Conservation (phyloP, 305 asterid species). For the Coffea humblotiana region DNA sequence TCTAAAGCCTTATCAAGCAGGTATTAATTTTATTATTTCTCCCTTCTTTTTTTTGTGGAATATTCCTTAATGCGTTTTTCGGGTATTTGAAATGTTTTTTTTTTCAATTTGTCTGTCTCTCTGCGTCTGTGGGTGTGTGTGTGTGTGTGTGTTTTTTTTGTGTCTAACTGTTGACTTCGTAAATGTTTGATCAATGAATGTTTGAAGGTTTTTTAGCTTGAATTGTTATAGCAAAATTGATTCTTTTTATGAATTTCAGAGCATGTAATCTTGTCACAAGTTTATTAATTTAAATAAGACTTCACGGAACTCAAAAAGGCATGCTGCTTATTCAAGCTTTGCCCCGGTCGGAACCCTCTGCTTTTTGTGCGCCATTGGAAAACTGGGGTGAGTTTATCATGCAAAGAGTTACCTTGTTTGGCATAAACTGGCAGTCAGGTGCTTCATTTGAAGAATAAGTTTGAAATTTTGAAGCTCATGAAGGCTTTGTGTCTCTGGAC, state of each 20-base stretch:
- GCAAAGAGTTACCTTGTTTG: neutral
- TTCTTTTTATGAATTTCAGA: neutral
- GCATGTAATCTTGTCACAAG: neutral
- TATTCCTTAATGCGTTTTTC: neutral
- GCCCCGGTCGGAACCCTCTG: neutral
- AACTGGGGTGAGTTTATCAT: neutral
- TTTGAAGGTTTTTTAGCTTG: neutral
- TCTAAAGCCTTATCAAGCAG: neutral
- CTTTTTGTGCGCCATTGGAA: neutral
- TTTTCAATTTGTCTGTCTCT: too few relatives aligned
- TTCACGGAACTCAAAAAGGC: neutral
- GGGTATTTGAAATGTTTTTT: neutral
- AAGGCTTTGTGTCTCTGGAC: neutral
- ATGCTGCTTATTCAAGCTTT: neutral
- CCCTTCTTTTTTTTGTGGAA: neutral
- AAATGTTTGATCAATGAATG: neutral
- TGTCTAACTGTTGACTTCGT: slow-evolving; percentile 1
- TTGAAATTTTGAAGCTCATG: neutral
- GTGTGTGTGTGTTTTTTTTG: neutral
- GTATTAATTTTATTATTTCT: neutral
- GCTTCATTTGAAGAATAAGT: too few relatives aligned
- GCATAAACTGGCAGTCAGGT: neutral
- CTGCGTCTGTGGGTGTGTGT: too few relatives aligned
- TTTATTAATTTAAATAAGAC: neutral
- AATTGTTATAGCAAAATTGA: neutral